Evolutionary conservation across 2,329 filamentous ascomycete genomes (phyloP).

Genomic region (Aspergillus luchuensis): DNA sequence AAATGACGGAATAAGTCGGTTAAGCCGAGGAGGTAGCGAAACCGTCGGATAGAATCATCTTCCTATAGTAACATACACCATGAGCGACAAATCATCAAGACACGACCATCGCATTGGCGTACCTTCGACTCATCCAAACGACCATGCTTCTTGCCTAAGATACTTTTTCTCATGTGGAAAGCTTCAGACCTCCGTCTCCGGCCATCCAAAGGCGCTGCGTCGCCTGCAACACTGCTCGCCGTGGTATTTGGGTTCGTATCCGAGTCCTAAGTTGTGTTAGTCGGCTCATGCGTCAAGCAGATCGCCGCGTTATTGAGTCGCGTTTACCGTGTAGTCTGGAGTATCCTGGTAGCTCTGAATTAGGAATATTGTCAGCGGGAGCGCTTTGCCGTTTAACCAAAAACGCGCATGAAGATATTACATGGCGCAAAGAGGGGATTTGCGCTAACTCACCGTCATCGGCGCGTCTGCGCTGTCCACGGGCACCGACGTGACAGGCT

Average conservation of each 20-base stretch:
- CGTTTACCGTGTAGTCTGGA: conserved; percentile 61
- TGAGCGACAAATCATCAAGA: conserved; percentile 14
- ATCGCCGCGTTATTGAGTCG: not conserved
- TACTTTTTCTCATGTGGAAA: conserved; percentile 84
- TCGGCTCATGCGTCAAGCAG: not conserved
- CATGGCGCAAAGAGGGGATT: not conserved
- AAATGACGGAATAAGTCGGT: conserved; percentile 98
- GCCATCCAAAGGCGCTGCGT: conserved; percentile 67
- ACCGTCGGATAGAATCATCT: conserved; percentile 91
- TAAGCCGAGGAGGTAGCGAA: conserved; percentile 89
- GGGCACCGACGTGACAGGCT: conserved; percentile 37
- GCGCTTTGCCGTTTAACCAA: not conserved
- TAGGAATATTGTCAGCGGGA: conserved; percentile 13
- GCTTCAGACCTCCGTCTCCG: conserved; percentile 84
- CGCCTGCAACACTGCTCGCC: conserved; percentile 83
- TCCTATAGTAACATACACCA: conserved; percentile 58
- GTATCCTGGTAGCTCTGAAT: conserved; percentile 58
- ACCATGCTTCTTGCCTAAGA: conserved; percentile 94
- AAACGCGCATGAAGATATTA: conserved; percentile 5
- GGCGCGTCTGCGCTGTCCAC: conserved; percentile 42
- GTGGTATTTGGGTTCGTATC: conserved; percentile 68
- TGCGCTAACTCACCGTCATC: conserved; percentile 39
- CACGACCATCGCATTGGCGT: conserved; percentile 28
- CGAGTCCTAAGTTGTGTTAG: conserved; percentile 54
- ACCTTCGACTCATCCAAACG: conserved; percentile 90